These are phyloP conservation scores for Botrytis fragariae DNA, from an alignment of 2,329 filamentous ascomycete species.

Conservation along the genomic window DNA sequence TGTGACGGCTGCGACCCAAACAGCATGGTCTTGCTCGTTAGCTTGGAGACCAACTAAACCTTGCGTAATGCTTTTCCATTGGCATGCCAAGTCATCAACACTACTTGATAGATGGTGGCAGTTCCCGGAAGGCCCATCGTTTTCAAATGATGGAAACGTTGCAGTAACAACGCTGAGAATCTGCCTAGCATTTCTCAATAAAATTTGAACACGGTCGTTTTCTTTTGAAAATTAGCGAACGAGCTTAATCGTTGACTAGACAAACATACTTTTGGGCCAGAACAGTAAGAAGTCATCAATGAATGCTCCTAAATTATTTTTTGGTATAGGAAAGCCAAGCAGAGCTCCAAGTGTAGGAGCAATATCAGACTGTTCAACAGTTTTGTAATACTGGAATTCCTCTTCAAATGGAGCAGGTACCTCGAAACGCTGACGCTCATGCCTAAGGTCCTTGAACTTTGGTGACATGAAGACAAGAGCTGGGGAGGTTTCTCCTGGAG, in stretches of 20 bases:
- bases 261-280: constrained; percentile 62
- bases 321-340: constrained; percentile 81
- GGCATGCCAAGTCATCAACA: constrained; percentile 63
- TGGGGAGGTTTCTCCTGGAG: constrained; percentile 88
- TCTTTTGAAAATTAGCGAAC: constrained; percentile 33
- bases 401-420: constrained; percentile 59
- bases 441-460: constrained; percentile 71
- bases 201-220: constrained; percentile 61
- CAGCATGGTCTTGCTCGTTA: constrained; percentile 38
- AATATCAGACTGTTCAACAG: constrained; percentile 91
- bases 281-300: constrained; percentile 76
- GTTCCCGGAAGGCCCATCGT: constrained; percentile 30
- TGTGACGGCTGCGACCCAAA: constrained; percentile 47
- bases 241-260: neutral
- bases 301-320: constrained; percentile 86
- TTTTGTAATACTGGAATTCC: constrained; percentile 80
- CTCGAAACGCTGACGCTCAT: constrained; percentile 45
- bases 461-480: constrained; percentile 90
- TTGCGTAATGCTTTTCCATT: constrained; percentile 54
- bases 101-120: constrained; percentile 29
- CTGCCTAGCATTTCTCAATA: constrained; percentile 77
- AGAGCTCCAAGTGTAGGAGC: constrained; percentile 84
- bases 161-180: constrained; percentile 74
- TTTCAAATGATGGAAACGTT: constrained; percentile 60
- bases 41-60: constrained; percentile 24